Evolutionary conservation across 1,284 basidiomycete species (phyloP).

Genomic region (Pulveroboletus sp.): DNA sequence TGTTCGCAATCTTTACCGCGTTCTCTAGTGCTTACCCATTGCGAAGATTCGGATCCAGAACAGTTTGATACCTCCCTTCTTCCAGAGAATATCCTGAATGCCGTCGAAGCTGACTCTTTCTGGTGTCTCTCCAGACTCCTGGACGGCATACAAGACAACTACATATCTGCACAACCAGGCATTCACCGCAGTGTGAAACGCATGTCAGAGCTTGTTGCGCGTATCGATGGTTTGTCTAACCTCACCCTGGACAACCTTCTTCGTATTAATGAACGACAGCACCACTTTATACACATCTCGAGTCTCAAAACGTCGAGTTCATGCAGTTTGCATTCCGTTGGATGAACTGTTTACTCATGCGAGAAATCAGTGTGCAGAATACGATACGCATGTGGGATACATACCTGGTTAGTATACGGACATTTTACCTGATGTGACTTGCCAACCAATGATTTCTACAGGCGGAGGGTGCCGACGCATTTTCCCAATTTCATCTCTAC

Average conservation of each 20-base stretch:
- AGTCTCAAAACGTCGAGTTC: conserved; percentile 90
- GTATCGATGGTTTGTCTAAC: conserved; percentile 75
- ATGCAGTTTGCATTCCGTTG: conserved; percentile 99
- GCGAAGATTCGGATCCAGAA: conserved; percentile 82
- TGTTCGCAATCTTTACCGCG: neutral
- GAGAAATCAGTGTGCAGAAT: conserved; percentile 92
- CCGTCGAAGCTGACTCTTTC: conserved; percentile 93
- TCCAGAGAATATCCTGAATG: conserved; percentile 68
- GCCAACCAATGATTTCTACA: conserved; percentile 36
- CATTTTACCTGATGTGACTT: conserved; percentile 10
- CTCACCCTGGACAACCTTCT: neutral
- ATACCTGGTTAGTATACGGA: conserved; percentile 71
- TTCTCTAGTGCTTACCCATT: conserved; percentile 9
- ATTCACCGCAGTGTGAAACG: conserved; percentile 89
- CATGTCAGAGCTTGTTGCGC: conserved; percentile 89
- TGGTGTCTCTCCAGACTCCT: conserved; percentile 94
- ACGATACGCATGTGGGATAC: conserved; percentile 99
- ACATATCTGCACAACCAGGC: conserved; percentile 92
- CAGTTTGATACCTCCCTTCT: conserved; percentile 80
- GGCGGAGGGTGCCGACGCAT: conserved; percentile 94
- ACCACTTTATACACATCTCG: conserved; percentile 80
- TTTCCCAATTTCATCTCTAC: conserved; percentile 95
- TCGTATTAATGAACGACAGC: conserved; percentile 45
- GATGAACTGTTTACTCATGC: conserved; percentile 98
- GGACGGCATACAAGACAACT: conserved; percentile 97